Conservation (phyloP, 495 filamentous ascomycete genomes). For the Pyrenopolyporus hunteri region DNA sequence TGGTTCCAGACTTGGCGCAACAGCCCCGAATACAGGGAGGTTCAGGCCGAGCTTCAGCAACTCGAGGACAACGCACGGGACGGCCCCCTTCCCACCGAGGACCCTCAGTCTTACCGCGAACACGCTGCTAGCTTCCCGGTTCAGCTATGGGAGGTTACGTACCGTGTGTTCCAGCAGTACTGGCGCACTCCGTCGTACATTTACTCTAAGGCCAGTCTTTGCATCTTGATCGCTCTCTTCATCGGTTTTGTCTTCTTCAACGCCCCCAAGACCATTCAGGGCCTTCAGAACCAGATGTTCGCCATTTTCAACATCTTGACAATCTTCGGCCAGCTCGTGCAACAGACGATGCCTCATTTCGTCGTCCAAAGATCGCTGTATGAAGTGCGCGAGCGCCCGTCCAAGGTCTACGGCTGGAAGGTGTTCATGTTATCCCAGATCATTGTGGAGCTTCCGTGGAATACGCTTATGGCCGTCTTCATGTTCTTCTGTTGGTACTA, state of each 20-base stretch:
- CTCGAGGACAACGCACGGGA: constrained; percentile 67
- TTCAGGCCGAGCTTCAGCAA: constrained; percentile 71
- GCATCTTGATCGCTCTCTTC: constrained; percentile 68
- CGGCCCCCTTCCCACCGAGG: constrained; percentile 38
- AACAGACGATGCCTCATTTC: constrained; percentile 88
- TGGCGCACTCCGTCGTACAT: constrained; percentile 90
- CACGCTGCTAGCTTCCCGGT: constrained; percentile 61
- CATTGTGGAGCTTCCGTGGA: constrained; percentile 77
- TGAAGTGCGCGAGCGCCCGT: constrained; percentile 83
- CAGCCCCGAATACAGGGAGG: constrained; percentile 69
- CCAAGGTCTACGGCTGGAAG: constrained; percentile 82
- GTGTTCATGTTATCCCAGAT: constrained; percentile 83
- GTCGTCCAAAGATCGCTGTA: constrained; percentile 78
- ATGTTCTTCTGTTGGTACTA: constrained; percentile 83
- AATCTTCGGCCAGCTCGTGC: constrained; percentile 75
- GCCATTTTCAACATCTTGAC: constrained; percentile 82
- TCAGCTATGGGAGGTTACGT: constrained; percentile 61
- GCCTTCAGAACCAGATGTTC: constrained; percentile 88
- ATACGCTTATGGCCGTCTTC: constrained; percentile 69
- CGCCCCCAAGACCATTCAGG: constrained; percentile 71
- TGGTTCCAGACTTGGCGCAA: constrained; percentile 84
- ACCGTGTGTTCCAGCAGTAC: constrained; percentile 84
- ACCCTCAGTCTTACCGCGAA: constrained; percentile 54
- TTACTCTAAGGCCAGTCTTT: constrained; percentile 70
- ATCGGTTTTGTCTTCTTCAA: constrained; percentile 90